Conservation (phyloP, 169 alveolate species). For the Theileria orientalis region DNA sequence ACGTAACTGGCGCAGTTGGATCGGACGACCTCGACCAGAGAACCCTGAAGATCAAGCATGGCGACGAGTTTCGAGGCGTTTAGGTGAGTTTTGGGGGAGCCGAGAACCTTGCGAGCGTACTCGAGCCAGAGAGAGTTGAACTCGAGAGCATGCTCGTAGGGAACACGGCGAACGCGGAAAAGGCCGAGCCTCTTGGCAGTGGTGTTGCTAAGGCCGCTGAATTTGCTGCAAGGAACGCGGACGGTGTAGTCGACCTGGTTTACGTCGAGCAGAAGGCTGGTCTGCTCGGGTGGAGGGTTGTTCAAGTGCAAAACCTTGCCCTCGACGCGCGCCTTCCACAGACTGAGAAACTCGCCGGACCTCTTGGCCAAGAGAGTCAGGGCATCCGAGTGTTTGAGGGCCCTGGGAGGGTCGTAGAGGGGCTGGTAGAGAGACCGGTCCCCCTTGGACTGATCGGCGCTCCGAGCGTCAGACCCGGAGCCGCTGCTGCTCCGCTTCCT, state of each 20-base stretch:
- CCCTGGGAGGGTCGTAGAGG: neutral
- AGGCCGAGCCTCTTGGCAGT: conserved; percentile 39
- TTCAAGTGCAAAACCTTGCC: conserved; percentile 49
- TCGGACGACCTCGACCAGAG: conserved; percentile 19
- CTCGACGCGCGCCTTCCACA: conserved; percentile 52
- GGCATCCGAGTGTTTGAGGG: conserved; percentile 2
- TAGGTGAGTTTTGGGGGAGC: conserved; percentile 20
- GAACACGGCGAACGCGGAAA: conserved; percentile 9
- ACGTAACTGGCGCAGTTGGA: conserved; percentile 59
- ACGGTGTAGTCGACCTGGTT: conserved; percentile 15
- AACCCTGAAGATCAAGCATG: conserved; percentile 60
- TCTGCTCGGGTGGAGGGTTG: conserved; percentile 23
- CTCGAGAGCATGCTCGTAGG: conserved; percentile 32
- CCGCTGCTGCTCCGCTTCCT: neutral
- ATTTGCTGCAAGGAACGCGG: conserved; percentile 34
- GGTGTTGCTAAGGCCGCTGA: conserved; percentile 46
- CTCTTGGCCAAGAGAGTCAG: conserved; percentile 27
- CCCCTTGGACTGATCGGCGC: neutral
- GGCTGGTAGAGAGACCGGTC: conserved; percentile 12
- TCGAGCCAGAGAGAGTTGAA: conserved; percentile 50
- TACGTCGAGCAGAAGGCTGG: conserved; percentile 15
- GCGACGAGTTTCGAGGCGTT: conserved; percentile 39
- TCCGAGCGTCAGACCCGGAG: neutral
- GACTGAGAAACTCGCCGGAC: conserved; percentile 30
- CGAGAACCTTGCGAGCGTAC: conserved; percentile 39